Conservation (phyloP, 495 filamentous ascomycete genomes). For the Penicillium chermesinum region DNA sequence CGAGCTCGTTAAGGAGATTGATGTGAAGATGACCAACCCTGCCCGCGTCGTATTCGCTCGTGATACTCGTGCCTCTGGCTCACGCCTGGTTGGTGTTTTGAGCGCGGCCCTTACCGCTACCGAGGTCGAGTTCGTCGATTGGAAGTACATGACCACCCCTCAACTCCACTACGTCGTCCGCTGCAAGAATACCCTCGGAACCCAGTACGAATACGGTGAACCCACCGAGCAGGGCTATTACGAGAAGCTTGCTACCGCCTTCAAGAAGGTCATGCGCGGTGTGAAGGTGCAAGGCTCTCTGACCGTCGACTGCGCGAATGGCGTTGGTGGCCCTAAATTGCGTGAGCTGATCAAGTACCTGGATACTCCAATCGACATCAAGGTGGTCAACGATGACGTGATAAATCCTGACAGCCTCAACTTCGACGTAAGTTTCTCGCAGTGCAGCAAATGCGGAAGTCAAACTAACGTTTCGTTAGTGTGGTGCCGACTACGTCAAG, state of each 20-base stretch:
- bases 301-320: conserved; percentile 93
- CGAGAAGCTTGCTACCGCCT: conserved; percentile 78
- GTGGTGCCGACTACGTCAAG: conserved; percentile 95
- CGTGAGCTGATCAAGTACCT: conserved; percentile 80
- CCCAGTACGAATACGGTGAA: conserved; percentile 76
- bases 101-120: conserved; percentile 70
- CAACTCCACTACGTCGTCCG: conserved; percentile 95
- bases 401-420: conserved; percentile 84
- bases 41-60: conserved; percentile 84
- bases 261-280: conserved; percentile 71
- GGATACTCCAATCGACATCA: conserved; percentile 68
- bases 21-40: conserved; percentile 63
- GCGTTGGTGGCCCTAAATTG: conserved; percentile 91
- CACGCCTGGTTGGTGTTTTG: conserved; percentile 71
- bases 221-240: conserved; percentile 90
- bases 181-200: conserved; percentile 86
- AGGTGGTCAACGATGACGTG: conserved; percentile 86
- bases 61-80: conserved; percentile 89
- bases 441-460: not conserved
- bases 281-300: conserved; percentile 65
- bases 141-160: conserved; percentile 85
- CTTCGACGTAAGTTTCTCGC: conserved; percentile 57
- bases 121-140: conserved; percentile 68
- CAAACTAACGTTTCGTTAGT: conserved; percentile 48
- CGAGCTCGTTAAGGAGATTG: conserved; percentile 62